Base-by-base conservation (phyloP, 2,329 filamentous ascomycete genomes). In the Calonectria pauciramosa region DNA sequence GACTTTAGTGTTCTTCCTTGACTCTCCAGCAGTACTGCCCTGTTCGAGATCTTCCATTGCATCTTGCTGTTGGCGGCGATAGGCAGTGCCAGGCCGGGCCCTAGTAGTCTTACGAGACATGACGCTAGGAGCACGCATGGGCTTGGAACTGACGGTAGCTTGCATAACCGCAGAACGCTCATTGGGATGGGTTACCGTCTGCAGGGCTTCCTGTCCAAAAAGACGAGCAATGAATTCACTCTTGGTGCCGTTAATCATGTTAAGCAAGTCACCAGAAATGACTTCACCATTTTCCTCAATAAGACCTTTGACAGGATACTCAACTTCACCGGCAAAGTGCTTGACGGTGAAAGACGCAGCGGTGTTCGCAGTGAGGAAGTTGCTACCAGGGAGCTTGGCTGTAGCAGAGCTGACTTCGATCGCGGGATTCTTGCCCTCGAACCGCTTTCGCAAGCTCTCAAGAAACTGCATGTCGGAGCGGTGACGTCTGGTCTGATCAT, bases 241-340 rank as follows among this genome's bases (percentile, higher is more conserved):
- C 86, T 95, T 96, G 73, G 95, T 96, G 6, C 93, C 93, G 81
- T 94, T 95, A 86, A 99, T 94, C 80, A 99, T 90, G 85, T 98
- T 98, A 90, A 99, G 95, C 80, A 99, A 88, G 84, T 99, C 97
- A 32, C 96, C 96, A 5, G 96, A 98, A 76, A 99, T 97, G 76
- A 98, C 92, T 84, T 99, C 97, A 68, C 96, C 95, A 78, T 99
- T 99, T 86, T 98, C 96, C 84, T 99, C 97, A 3, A 99, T 90
- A 28, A 99, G 88, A 7, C 95, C 95, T 80, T 94, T 93, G 75
- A 97, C 91, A 2, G 95, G 93, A 82, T 99, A 99, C 75, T 99
- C 97, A 7, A 99, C 95, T 83, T 99, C 97, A 66, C 97, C 97
- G 49, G 96, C 96, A 85, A 97, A 99, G 85, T 99, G 97, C 85